These are phyloP conservation scores for Suhomyces coccinellae DNA, from an alignment of 1,139 yeast species.

Conservation along the genomic window DNA sequence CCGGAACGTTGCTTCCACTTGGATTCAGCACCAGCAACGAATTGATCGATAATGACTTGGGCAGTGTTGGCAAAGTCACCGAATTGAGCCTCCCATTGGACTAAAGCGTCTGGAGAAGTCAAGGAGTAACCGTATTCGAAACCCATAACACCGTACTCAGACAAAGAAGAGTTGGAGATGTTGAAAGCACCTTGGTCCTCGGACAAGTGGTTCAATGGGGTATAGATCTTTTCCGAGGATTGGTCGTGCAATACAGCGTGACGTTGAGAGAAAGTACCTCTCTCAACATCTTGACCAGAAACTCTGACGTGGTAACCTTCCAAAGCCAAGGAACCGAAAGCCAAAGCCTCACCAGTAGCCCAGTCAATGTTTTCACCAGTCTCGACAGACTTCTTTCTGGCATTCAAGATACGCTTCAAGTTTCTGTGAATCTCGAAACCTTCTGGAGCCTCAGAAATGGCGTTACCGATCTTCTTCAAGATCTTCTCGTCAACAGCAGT, in stretches of 20 bases:
- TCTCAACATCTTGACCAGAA: conserved; percentile 99
- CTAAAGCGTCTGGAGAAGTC: conserved; percentile 95
- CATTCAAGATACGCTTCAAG: conserved; percentile 88
- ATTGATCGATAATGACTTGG: conserved; percentile 96
- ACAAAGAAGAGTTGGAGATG: conserved; percentile 93
- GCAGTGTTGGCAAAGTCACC: conserved; percentile 99
- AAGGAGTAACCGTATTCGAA: conserved; percentile 98
- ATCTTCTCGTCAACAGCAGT: conserved; percentile 78
- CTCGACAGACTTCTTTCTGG: conserved; percentile 84
- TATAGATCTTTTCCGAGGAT: conserved; percentile 74
- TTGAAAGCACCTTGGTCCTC: conserved; percentile 85
- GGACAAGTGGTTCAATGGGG: conserved; percentile 78
- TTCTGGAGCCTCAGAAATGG: conserved; percentile 81
- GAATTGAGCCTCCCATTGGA: conserved; percentile 99
- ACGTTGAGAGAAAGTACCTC: conserved; percentile 99
- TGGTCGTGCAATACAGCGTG: conserved; percentile 98
- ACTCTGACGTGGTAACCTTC: conserved; percentile 98
- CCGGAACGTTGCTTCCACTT: conserved; percentile 99
- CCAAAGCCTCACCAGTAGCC: conserved; percentile 99
- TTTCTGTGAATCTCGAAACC: conserved; percentile 92
- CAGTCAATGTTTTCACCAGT: conserved; percentile 95
- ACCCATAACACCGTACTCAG: conserved; percentile 99
- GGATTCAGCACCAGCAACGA: conserved; percentile 93
- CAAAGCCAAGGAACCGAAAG: conserved; percentile 85
- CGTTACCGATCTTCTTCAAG: conserved; percentile 76